Percentiles rank a stretch among this genome's conserved stretches.
Conservation (phyloP, 768 basidiomycete genomes). For the Boletus reticulatus region DNA sequence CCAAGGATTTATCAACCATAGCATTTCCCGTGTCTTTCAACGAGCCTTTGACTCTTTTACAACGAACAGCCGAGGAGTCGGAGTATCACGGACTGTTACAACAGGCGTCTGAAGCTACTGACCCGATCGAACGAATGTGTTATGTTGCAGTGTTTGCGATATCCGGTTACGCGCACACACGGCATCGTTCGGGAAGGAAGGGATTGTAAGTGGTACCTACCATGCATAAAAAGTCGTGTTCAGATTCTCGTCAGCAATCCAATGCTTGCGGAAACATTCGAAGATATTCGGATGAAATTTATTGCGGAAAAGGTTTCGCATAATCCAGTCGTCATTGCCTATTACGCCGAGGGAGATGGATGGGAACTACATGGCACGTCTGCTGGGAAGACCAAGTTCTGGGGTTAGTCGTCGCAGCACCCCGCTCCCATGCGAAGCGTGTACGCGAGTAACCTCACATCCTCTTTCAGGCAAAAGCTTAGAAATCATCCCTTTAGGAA, state of each 20-base stretch:
- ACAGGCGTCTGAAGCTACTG: conserved; percentile 54
- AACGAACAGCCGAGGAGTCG: conserved; percentile 79
- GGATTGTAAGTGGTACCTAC: conserved; percentile 63
- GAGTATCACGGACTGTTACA: conserved; percentile 74
- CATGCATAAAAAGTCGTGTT: conserved; percentile 4
- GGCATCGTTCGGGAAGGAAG: conserved; percentile 77
- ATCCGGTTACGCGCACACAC: conserved; percentile 80
- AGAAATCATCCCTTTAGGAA: conserved; percentile 81
- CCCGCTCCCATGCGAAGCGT: conserved; percentile 7
- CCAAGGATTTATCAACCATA: conserved; percentile 77
- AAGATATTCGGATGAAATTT: conserved; percentile 77
- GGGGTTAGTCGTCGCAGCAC: conserved; percentile 55
- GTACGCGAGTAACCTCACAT: conserved; percentile 18
- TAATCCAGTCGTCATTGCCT: conserved; percentile 80
- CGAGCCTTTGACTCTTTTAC: conserved; percentile 80
- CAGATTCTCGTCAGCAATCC: conserved; percentile 61
- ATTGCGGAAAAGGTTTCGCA: conserved; percentile 88
- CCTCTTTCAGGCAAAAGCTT: conserved; percentile 71
- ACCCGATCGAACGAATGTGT: conserved; percentile 67
- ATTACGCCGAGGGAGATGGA: conserved; percentile 74
- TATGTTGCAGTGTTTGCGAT: conserved; percentile 84
- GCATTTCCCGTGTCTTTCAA: conserved; percentile 89
- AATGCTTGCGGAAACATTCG: conserved; percentile 86
- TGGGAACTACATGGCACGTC: conserved; percentile 79
- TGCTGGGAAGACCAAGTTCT: conserved; percentile 85